Conservation (phyloP, 2,329 filamentous ascomycete species). For the Phialocephala sp. region DNA sequence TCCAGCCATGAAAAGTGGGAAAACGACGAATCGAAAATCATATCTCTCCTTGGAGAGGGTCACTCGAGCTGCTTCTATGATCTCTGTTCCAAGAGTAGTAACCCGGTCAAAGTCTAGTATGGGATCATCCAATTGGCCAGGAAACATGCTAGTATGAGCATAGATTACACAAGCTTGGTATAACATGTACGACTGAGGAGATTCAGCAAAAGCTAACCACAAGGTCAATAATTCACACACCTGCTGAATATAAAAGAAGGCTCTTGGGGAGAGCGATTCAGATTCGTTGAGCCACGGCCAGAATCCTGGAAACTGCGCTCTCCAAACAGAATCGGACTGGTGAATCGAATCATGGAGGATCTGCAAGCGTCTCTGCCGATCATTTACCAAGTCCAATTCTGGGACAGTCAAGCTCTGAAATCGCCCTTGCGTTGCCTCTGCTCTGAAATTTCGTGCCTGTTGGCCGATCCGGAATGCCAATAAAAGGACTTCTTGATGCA, state of each 20-base stretch:
- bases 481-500: conserved; percentile 36
- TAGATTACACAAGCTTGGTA: conserved; percentile 58
- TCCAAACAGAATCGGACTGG: conserved; percentile 37
- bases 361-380: conserved; percentile 43
- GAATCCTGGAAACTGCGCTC: conserved; percentile 19
- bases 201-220: neutral
- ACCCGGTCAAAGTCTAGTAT: conserved; percentile 49
- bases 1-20: conserved; percentile 61
- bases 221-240: conserved; percentile 41
- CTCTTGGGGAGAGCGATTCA: conserved; percentile 23
- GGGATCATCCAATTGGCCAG: conserved; percentile 50
- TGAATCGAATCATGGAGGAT: conserved; percentile 45
- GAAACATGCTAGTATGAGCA: conserved; percentile 59
- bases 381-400: conserved; percentile 15
- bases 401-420: neutral
- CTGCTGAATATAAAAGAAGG: conserved; percentile 46
- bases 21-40: conserved; percentile 53
- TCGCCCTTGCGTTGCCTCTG: conserved; percentile 19
- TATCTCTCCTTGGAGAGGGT: conserved; percentile 47
- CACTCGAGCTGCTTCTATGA: conserved; percentile 51
- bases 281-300: conserved; percentile 13
- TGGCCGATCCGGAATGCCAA: conserved; percentile 34
- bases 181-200: conserved; percentile 48
- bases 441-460: conserved; percentile 30
- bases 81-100: conserved; percentile 49